phyloP scores from a whole-genome alignment of 2,329 filamentous ascomycete species.

The Xylaria sp. region DNA sequence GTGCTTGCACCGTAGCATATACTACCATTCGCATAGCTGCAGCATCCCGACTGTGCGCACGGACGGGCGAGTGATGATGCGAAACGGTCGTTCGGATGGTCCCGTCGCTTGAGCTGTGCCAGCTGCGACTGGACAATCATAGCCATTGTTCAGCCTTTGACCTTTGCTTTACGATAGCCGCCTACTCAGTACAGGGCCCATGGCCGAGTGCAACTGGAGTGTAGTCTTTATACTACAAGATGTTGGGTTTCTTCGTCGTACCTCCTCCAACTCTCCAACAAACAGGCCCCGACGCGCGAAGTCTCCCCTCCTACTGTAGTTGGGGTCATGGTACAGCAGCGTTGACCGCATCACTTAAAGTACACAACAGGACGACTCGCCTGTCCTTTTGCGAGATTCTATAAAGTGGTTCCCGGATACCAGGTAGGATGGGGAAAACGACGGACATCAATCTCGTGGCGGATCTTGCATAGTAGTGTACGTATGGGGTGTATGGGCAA shows the following conservation, averaged over 20 bases:
- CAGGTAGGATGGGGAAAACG: background rate
- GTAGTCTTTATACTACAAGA: background rate
- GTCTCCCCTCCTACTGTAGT: background rate
- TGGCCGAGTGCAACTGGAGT: background rate
- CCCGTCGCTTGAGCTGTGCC: slow-evolving; percentile 30
- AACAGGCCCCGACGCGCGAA: background rate
- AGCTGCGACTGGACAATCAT: slow-evolving; percentile 29
- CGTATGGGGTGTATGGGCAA: slow-evolving; percentile 9
- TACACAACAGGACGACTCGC: background rate
- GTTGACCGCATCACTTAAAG: background rate
- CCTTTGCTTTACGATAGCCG: background rate
- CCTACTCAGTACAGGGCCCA: background rate
- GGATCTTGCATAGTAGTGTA: slow-evolving; percentile 35
- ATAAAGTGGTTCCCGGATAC: background rate
- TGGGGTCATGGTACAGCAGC: background rate
- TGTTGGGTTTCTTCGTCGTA: background rate
- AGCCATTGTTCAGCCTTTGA: slow-evolving; percentile 13
- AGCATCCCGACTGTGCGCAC: slow-evolving; percentile 22
- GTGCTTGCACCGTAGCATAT: slow-evolving; percentile 10
- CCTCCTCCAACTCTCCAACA: background rate
- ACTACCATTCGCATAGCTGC: slow-evolving; percentile 20
- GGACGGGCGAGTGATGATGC: slow-evolving; percentile 23
- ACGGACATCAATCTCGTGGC: slow-evolving; percentile 32
- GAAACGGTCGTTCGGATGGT: slow-evolving; percentile 37
- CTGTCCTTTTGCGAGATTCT: slow-evolving; percentile 7